Evolutionary conservation across 768 basidiomycete genomes (phyloP), one percentile per base, ranked within the genome.

Genomic region (Daedalea quercina): DNA sequence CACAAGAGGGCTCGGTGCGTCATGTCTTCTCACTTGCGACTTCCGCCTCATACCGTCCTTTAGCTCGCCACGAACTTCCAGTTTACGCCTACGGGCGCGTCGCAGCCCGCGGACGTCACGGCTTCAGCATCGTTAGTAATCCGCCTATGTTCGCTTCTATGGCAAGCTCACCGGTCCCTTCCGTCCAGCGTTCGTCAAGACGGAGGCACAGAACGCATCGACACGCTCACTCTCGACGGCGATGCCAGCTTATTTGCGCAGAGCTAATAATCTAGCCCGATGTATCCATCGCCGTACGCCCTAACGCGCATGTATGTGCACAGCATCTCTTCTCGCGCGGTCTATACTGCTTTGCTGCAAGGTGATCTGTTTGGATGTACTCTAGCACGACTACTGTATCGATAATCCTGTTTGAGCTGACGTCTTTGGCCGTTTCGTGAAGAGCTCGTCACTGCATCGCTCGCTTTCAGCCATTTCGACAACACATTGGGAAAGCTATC

Each of bases 71-170:
- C 60, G 3, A 57, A 50, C 42, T 42, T 62, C 43, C 9, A 44
- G n/a, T 66, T 60, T 57, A 57, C 60, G 12, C 57, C 52, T 22
- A 58, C 51, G 26, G 50, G 57, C 7, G 19, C 54, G 1, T 52
- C 56, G 3, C 15, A 54, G 34, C 26, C 49, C 22, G 44, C 50
- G 9, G 52, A 60, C 24, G 53, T 66, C 15, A 51, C 50, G 1
- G 65, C 61, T 0, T 52, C 61, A 33, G 65, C 62, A 20, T 45
- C 56, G 65, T 66, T 31, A 40, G 61, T 54, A n/a, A n/a, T n/a
- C 13, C 8, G 9, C 9, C 3, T 28, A 9, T 3, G 28, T 24
- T 35, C 24, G 1, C 22, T 11, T 11, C 4, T 1, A 11, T 31
- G 19, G 2, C 1, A 17, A 23, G 24, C 19, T 3, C 22, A 19